Conservation (phyloP, 441 rosid genomes). For the Pelargonium myrrhifolium region DNA sequence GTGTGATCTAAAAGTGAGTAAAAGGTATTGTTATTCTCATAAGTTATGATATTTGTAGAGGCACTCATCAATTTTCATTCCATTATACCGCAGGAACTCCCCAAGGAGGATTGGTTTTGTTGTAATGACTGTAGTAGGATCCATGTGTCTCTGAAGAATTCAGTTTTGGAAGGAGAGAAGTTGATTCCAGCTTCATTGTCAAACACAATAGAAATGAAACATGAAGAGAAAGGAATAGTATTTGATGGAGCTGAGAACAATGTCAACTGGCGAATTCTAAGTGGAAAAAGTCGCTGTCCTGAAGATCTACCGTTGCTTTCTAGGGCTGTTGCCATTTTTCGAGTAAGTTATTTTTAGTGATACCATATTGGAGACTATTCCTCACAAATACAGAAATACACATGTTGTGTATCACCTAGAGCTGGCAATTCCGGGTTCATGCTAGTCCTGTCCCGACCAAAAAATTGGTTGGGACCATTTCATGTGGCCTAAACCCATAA, state of each 20-base stretch:
- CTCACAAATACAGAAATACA: not conserved
- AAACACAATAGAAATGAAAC: conserved; percentile 51
- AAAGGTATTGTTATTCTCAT: conserved; percentile 2
- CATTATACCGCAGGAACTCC: conserved; percentile 57
- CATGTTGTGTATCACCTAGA: not conserved
- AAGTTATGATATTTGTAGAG: conserved; percentile 18
- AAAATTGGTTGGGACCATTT: no score
- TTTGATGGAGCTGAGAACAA: conserved; percentile 32
- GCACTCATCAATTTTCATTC: conserved; percentile 15
- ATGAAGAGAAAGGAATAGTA: conserved; percentile 46
- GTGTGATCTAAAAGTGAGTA: conserved; percentile 75
- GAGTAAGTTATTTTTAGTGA: conserved; percentile 38
- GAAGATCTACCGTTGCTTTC: conserved; percentile 66
- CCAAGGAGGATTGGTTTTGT: conserved; percentile 82
- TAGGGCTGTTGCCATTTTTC: conserved; percentile 76
- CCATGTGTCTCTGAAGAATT: conserved; percentile 44
- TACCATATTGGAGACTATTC: not conserved
- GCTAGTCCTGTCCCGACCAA: no score
- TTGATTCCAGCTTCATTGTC: conserved; percentile 45
- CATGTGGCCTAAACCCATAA: no score
- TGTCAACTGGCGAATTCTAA: conserved; percentile 70
- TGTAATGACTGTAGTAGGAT: conserved; percentile 66
- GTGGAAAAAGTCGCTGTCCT: conserved; percentile 61
- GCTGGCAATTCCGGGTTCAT: not conserved
- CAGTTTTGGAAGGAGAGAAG: conserved; percentile 54